These are phyloP conservation scores for Delphinella strobiligena DNA, from an alignment of 2,329 filamentous ascomycete genomes.

Conservation along the genomic window DNA sequence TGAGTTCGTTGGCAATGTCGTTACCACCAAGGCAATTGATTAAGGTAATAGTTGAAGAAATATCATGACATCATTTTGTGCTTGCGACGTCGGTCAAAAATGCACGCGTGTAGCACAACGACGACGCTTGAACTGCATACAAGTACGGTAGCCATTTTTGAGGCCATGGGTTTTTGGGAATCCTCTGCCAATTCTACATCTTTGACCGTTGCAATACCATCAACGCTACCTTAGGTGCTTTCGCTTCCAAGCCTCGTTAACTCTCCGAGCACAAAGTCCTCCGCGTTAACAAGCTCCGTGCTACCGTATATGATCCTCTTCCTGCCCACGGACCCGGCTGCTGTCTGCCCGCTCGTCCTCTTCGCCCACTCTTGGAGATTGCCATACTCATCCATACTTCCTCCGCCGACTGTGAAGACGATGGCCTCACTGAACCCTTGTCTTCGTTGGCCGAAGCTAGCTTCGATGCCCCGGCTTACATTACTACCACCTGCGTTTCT, in stretches of 20 bases:
- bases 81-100: too few relatives aligned
- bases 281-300: constrained; percentile 59
- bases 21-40: too few relatives aligned
- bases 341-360: constrained; percentile 50
- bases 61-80: too few relatives aligned
- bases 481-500: constrained; percentile 21
- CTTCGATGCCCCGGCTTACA: constrained; percentile 49
- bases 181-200: neutral
- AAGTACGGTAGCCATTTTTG: too few relatives aligned
- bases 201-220: neutral
- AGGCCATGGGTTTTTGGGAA: too few relatives aligned
- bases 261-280: constrained; percentile 47
- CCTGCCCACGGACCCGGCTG: constrained; percentile 43
- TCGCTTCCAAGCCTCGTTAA: constrained; percentile 46
- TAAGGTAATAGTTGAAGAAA: too few relatives aligned
- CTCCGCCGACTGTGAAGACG: constrained; percentile 52
- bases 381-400: constrained; percentile 97
- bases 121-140: too few relatives aligned
- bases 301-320: constrained; percentile 89
- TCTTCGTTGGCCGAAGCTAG: constrained; percentile 79
- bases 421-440: constrained; percentile 29
- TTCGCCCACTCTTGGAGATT: constrained; percentile 94
- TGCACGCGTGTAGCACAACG: too few relatives aligned
- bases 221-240: constrained; percentile 25
- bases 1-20: too few relatives aligned